Evolutionary conservation across 768 basidiomycete genomes (phyloP).

Genomic region (Phanerochaete sordida): DNA sequence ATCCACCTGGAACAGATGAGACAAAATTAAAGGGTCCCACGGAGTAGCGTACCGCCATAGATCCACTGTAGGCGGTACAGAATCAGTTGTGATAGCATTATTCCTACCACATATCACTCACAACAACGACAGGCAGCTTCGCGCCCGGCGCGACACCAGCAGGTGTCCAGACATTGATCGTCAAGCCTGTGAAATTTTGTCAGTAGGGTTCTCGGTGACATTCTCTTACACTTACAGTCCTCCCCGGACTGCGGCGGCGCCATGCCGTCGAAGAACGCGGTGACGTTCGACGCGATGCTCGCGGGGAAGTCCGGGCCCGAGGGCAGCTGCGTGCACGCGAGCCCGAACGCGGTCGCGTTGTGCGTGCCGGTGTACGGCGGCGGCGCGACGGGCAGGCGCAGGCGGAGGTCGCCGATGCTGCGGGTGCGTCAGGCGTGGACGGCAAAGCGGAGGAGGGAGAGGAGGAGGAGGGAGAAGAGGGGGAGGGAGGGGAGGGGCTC

Average conservation of each 20-base stretch:
- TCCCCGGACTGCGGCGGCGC: constrained; percentile 31
- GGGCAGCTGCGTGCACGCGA: constrained; percentile 39
- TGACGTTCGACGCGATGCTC: not conserved
- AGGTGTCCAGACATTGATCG: constrained; percentile 39
- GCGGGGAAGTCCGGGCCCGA: not conserved
- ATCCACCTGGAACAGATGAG: no score
- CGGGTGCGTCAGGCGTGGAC: not conserved
- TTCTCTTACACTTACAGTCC: constrained; percentile 39
- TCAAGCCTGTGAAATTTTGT: constrained; percentile 36
- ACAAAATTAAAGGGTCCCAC: no score
- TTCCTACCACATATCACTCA: constrained; percentile 26
- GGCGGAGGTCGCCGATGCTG: constrained; percentile 21
- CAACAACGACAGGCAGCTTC: constrained; percentile 50
- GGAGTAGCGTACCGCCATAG: constrained; percentile 47
- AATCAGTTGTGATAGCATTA: not conserved
- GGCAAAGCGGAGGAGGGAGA: no score
- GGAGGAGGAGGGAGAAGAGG: no score
- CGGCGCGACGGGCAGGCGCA: constrained; percentile 21
- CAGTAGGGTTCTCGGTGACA: not conserved
- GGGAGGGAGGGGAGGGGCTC: no score
- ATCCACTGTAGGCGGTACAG: constrained; percentile 44
- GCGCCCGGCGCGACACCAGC: constrained; percentile 38
- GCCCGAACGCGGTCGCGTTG: constrained; percentile 34
- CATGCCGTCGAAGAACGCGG: not conserved
- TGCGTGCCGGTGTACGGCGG: constrained; percentile 28